These are phyloP conservation scores for Sugiyamaella novakii DNA, from an alignment of 1,139 yeast genomes.

Conservation along the genomic window DNA sequence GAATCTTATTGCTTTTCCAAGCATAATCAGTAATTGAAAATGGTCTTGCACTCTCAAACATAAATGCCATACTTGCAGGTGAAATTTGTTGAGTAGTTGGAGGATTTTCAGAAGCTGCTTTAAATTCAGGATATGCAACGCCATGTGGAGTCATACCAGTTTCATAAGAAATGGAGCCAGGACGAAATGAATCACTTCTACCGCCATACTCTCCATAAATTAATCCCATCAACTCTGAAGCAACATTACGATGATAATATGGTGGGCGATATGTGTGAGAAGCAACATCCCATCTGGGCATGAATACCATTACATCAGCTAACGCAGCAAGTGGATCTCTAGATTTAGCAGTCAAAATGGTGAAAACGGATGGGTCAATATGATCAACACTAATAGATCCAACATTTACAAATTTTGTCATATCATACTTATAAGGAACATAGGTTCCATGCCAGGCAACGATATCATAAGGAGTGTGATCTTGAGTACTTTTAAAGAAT, in stretches of 20 bases:
- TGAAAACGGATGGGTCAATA: constrained; percentile 37
- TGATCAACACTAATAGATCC: constrained; percentile 37
- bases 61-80: constrained; percentile 7
- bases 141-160: constrained; percentile 39
- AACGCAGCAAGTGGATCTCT: constrained; percentile 34
- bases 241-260: constrained; percentile 37
- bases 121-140: constrained; percentile 14
- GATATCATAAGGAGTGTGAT: constrained; percentile 37
- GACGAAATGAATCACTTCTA: constrained; percentile 35
- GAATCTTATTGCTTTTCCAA: constrained; percentile 13
- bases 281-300: constrained; percentile 39
- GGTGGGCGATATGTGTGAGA: constrained; percentile 39
- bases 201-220: constrained; percentile 36
- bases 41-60: constrained; percentile 10
- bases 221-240: constrained; percentile 40
- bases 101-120: constrained; percentile 11
- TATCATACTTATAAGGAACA: constrained; percentile 38
- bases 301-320: constrained; percentile 38
- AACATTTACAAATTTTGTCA: constrained; percentile 33
- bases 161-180: constrained; percentile 38
- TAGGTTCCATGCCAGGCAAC: constrained; percentile 40
- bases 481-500: constrained; percentile 30
- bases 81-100: constrained; percentile 11
- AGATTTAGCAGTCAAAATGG: constrained; percentile 37
- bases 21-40: constrained; percentile 11